These are phyloP conservation scores for Kandelia obovata DNA, from an alignment of 345 rosid genomes.

Conservation along the genomic window DNA sequence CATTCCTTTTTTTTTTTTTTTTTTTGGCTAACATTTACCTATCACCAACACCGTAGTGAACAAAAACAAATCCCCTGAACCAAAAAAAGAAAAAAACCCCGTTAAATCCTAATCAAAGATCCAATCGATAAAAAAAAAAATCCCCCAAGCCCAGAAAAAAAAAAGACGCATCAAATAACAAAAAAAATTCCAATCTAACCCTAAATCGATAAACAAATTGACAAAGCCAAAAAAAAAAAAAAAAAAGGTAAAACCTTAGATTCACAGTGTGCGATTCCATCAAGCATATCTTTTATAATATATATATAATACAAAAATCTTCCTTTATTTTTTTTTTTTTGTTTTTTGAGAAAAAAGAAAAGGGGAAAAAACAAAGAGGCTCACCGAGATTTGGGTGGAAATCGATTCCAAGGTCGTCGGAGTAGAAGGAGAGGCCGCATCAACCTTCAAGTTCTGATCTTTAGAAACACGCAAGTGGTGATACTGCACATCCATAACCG, in stretches of 20 bases:
- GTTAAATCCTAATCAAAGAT: background rate
- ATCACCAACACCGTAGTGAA: background rate
- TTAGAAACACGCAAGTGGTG: slow-evolving; percentile 13
- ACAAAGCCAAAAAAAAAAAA: background rate
- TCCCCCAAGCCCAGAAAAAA: too few relatives aligned
- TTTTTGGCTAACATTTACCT: too few relatives aligned
- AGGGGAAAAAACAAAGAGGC: slow-evolving; percentile 2
- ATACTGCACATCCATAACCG: slow-evolving; percentile 34
- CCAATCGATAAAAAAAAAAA: too few relatives aligned
- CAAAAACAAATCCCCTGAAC: background rate
- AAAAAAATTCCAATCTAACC: too few relatives aligned
- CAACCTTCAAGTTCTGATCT: slow-evolving; percentile 31
- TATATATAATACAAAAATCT: background rate
- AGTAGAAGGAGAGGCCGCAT: slow-evolving; percentile 25
- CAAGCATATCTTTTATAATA: background rate
- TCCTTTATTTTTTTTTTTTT: too few relatives aligned
- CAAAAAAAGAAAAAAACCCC: background rate
- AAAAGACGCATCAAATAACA: too few relatives aligned
- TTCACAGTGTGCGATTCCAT: background rate
- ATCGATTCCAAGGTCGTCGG: slow-evolving; percentile 37
- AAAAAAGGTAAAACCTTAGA: too few relatives aligned
- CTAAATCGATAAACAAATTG: background rate
- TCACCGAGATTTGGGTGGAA: slow-evolving; percentile 42
- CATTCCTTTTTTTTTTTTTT: too few relatives aligned
- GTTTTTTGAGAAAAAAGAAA: background rate